Evolutionary conservation across 192 early-diverging fungal genomes (phyloP), one percentile per base, ranked within the genome.

Genomic region (Mortierella alpina): DNA sequence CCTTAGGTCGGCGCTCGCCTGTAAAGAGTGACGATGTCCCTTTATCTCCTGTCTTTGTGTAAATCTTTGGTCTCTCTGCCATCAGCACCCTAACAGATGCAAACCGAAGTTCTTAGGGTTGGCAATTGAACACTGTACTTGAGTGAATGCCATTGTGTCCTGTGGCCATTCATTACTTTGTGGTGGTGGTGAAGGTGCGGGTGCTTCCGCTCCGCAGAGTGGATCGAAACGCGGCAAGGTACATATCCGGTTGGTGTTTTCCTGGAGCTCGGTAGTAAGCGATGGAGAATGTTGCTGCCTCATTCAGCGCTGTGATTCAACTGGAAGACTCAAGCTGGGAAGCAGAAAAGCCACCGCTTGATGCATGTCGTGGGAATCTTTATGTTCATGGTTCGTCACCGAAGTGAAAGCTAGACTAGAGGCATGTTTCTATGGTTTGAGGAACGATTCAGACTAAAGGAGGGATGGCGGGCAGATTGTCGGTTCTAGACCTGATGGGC

Each of bases 21-120:
- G 93, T 95, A 67, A 88, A 98, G 46, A 98, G 84, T 1, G 95
- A 70, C 0, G 95, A 96, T 7, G 95, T 95, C 49, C 92, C 91
- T 84, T 96, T 95, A 85, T 98, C 96, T 12, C 96, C 96, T 0
- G 95, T 98, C 51, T 92, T 90, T 42, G 96, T 98, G 85, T 98
- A 98, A 62, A 98, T 93, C 59, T 94, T 95, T 17, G 75, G 75
- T 79, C 68, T 79, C 50, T 51, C 75, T 13, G 75, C 75, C 1
- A 60, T 15, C 44, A 59, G 44, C 7, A 68, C 49, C 66, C 73
- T 75, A 48, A 1, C 11, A 7, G 12, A 52, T 1, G 3, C 9
- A 39, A 59, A 18, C 0, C 2, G 14, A 8, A 8, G 0, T 3
- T 55, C 15, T 3, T 8, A 55, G 8, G 22, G 31, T 31, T 31